Base-by-base conservation (phyloP, 2,329 filamentous ascomycete genomes). In the Aureobasidium sp. region DNA sequence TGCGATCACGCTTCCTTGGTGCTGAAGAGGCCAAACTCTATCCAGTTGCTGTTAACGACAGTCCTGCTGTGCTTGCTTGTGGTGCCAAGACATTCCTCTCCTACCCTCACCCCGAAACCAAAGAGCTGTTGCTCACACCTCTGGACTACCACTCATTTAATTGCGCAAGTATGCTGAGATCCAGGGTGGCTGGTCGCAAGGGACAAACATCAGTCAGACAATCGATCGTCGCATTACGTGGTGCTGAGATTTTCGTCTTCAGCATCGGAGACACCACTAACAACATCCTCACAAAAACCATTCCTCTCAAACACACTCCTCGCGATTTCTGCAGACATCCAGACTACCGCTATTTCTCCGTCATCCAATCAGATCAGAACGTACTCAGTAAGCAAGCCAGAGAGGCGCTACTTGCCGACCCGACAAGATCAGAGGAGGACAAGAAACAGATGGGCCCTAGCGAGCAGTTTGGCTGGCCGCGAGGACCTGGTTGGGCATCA, bases 61-160 rank as follows among this genome's bases (percentile, higher is more conserved):
- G 91, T 67, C 87, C 88, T 6, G 91, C 91, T 46, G 89, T 97
- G 15, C 81, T 99, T 58, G 93, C 90, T 2, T 82, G 97, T 61
- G 97, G 91, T 73, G 95, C 92, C 17, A 86, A 93, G 62, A 89
- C 94, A n/a, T 99, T 93, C 92, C 81, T 99, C 4, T 93, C 92
- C 47, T 97, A 97, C 72, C 88, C 91, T 0, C 91, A 97, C 69
- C 86, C 89, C 1, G 87, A 92, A 64, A 92, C 89, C 2, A 90
- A 90, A 70, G 87, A 87, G 41, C 96, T 97, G 70, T 90, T 95
- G 76, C 87, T 97, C 67, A 97, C 93, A 0, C 94, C 95, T 0
- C 78, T 99, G 34, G 90, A 90, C 73, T 97, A 96, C 70, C 86
- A 88, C 59, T 87, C 88, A 44, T 83, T 99, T 32, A 91, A 96